Evolutionary conservation across 441 rosid species (phyloP).

Genomic region (Corymbia citriodora): DNA sequence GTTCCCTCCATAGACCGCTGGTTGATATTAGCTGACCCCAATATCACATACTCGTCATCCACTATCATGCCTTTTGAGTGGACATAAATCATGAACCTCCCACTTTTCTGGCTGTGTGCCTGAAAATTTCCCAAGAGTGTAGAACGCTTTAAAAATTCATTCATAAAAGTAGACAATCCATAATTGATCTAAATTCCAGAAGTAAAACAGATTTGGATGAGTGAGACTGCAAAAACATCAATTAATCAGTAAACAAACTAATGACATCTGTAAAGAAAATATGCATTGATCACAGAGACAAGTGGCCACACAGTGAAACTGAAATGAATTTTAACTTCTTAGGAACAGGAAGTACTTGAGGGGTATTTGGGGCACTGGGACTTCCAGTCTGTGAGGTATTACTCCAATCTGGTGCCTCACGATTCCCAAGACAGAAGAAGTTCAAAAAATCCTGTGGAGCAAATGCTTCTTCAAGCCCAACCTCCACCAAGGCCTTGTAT

Average conservation of each 20-base stretch:
- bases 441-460: conserved; percentile 81
- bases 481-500: conserved; percentile 72
- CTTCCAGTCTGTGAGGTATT: conserved; percentile 17
- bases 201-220: neutral
- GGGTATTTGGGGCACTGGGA: conserved; percentile 48
- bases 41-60: conserved; percentile 79
- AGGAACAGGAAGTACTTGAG: conserved; percentile 48
- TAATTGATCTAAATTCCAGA: neutral
- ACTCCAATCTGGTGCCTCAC: conserved; percentile 39
- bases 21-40: conserved; percentile 96
- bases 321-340: neutral
- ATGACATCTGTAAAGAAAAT: neutral
- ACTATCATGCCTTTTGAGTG: conserved; percentile 98
- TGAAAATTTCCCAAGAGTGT: conserved; percentile 12
- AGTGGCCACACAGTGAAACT: neutral
- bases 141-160: neutral
- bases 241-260: neutral
- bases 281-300: neutral
- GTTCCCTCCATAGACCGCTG: conserved; percentile 98
- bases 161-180: neutral
- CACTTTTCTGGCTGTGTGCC: conserved; percentile 53
- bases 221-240: neutral
- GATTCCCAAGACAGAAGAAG: conserved; percentile 92
- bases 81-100: conserved; percentile 94
- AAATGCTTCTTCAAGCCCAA: conserved; percentile 62